Evolutionary conservation across 176 grass and related monocot genomes (phyloP).

Genomic region (Oryza glaberrima): DNA sequence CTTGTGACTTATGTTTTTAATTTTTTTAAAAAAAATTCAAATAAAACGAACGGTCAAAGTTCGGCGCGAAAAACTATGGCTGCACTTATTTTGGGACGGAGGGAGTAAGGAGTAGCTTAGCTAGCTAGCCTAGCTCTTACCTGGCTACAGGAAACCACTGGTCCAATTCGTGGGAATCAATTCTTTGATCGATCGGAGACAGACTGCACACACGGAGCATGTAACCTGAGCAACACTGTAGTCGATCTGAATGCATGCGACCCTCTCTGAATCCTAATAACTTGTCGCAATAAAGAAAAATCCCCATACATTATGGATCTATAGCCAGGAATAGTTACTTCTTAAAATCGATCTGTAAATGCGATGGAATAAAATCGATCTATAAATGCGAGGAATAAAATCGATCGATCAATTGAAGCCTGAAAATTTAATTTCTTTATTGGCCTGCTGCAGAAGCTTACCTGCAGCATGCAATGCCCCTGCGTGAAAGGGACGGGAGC

Average conservation of each 20-base stretch:
- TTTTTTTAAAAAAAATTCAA: too few relatives aligned
- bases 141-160: not conserved
- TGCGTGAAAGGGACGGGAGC: conserved; percentile 37
- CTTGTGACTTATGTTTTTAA: too few relatives aligned
- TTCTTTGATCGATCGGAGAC: conserved; percentile 4
- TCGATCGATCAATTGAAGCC: not conserved
- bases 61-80: too few relatives aligned
- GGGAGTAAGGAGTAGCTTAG: too few relatives aligned
- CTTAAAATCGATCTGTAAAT: conserved; percentile 29
- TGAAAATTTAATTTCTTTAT: conserved; percentile 34
- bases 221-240: not conserved
- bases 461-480: not conserved
- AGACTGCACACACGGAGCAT: conserved; percentile 32
- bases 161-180: not conserved
- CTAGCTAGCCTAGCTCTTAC: not conserved
- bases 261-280: not conserved
- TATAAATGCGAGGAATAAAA: conserved; percentile 37
- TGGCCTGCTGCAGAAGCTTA: not conserved
- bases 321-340: not conserved
- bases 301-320: not conserved
- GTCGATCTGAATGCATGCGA: conserved; percentile 4
- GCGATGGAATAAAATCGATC: conserved; percentile 10
- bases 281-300: conserved; percentile 20
- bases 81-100: too few relatives aligned
- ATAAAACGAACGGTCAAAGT: too few relatives aligned